Conservation (phyloP, 345 rosid species). For the Viola odorata region DNA sequence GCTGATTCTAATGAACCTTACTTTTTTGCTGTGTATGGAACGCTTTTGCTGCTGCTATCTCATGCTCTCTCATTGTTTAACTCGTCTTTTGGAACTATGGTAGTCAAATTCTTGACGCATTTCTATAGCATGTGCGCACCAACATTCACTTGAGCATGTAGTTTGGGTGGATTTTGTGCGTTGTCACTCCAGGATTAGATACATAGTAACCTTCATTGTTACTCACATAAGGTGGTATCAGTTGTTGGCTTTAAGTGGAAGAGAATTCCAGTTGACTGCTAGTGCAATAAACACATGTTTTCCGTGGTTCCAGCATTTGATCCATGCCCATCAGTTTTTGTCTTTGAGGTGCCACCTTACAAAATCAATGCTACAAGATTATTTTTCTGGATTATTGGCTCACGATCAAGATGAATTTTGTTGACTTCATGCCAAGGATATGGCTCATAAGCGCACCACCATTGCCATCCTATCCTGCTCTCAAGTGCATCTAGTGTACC, state of each 20-base stretch:
- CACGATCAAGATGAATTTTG: background rate
- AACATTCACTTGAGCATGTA: background rate
- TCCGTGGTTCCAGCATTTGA: conserved; percentile 15
- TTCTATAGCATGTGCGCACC: background rate
- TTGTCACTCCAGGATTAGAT: too few species aligned
- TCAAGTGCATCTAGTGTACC: conserved; percentile 1
- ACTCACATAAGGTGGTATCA: too few species aligned
- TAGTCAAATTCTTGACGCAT: conserved; percentile 13
- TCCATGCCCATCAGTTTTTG: conserved; percentile 2
- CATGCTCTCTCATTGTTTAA: conserved; percentile 15
- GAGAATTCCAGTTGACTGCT: background rate
- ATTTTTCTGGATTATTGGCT: too few species aligned
- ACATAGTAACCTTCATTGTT: too few species aligned
- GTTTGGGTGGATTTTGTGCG: background rate
- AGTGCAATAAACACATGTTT: conserved; percentile 5
- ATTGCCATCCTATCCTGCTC: background rate
- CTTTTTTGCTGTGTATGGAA: too few species aligned
- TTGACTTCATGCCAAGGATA: conserved; percentile 7
- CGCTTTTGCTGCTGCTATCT: background rate
- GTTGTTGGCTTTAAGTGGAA: too few species aligned
- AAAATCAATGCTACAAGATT: too few species aligned
- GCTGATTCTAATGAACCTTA: too few species aligned
- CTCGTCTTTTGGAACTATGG: conserved; percentile 6
- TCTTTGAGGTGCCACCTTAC: conserved; percentile 7
- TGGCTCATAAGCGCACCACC: background rate